These are phyloP conservation scores for Leucosporidium scottii DNA, from an alignment of 768 basidiomycete genomes.

Conservation along the genomic window DNA sequence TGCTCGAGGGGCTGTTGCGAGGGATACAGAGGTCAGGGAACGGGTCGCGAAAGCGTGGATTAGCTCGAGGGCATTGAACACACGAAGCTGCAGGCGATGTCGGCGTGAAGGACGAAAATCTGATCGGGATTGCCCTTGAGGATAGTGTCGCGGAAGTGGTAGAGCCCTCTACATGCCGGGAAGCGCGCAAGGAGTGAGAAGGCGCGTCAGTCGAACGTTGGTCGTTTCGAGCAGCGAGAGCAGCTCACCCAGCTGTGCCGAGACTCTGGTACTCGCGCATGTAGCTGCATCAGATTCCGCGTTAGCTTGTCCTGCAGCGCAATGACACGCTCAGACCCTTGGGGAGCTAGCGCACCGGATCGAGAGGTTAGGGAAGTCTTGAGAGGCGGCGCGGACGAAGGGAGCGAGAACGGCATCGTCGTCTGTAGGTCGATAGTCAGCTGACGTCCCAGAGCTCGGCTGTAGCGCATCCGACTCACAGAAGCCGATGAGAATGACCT, in stretches of 20 bases:
- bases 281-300: slow-evolving; percentile 37
- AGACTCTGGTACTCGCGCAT: slow-evolving; percentile 46
- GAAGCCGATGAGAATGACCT: slow-evolving; percentile 46
- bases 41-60: slow-evolving; percentile 27
- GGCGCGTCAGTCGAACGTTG: slow-evolving; percentile 31
- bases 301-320: neutral
- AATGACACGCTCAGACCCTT: too few species aligned
- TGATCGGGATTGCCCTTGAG: slow-evolving; percentile 42
- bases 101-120: slow-evolving; percentile 48
- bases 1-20: slow-evolving; percentile 37
- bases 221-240: too few species aligned
- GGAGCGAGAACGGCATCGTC: slow-evolving; percentile 44
- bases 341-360: slow-evolving; percentile 35
- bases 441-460: neutral
- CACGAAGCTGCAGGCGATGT: slow-evolving; percentile 44
- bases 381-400: slow-evolving; percentile 45
- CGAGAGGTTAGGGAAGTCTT: slow-evolving; percentile 46
- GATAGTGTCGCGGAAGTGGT: slow-evolving; percentile 43
- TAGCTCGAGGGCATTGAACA: neutral
- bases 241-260: slow-evolving; percentile 43
- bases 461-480: slow-evolving; percentile 18
- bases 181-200: neutral
- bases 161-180: slow-evolving; percentile 12
- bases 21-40: neutral
- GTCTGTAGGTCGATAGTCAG: slow-evolving; percentile 29